Evolutionary conservation across 1,284 basidiomycete genomes (phyloP).

Genomic region (Butyriboletus appendiculatus): DNA sequence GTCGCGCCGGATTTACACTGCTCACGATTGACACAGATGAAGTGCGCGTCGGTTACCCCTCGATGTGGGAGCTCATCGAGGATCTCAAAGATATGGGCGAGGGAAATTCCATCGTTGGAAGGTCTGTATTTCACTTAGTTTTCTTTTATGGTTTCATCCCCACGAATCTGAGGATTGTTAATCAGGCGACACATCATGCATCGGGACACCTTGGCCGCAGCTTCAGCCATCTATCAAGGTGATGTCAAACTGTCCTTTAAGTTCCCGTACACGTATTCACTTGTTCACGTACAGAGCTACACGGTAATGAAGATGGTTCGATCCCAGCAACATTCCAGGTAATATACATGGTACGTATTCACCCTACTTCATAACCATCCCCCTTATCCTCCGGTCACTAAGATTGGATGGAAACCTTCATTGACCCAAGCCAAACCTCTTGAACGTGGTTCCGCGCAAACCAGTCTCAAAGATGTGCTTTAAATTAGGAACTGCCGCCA

Average conservation of each 20-base stretch:
- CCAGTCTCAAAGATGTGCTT: conserved; percentile 81
- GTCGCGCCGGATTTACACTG: conserved; percentile 91
- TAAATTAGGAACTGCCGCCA: conserved; percentile 30
- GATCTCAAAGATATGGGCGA: conserved; percentile 98
- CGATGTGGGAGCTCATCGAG: conserved; percentile 94
- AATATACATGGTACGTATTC: conserved; percentile 80
- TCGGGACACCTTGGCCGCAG: conserved; percentile 88
- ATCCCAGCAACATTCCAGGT: conserved; percentile 96
- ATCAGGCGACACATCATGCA: conserved; percentile 67
- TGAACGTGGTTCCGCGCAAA: conserved; percentile 81
- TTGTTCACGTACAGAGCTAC: conserved; percentile 58
- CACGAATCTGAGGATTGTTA: background rate
- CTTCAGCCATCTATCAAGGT: conserved; percentile 94
- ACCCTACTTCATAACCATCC: background rate
- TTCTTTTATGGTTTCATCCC: background rate
- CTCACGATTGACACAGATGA: conserved; percentile 97
- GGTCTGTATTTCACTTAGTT: conserved; percentile 43
- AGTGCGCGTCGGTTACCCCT: conserved; percentile 88
- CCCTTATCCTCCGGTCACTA: conserved; percentile 1
- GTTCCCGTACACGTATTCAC: conserved; percentile 5
- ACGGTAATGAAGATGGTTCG: conserved; percentile 80
- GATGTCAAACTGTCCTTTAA: background rate
- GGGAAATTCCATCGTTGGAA: conserved; percentile 85
- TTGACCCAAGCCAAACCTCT: conserved; percentile 84
- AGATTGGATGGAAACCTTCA: conserved; percentile 99